Evolutionary conservation across 805 yeast species (phyloP), one percentile per base, ranked within the genome.

Genomic region (Barnettozyma salicaria): DNA sequence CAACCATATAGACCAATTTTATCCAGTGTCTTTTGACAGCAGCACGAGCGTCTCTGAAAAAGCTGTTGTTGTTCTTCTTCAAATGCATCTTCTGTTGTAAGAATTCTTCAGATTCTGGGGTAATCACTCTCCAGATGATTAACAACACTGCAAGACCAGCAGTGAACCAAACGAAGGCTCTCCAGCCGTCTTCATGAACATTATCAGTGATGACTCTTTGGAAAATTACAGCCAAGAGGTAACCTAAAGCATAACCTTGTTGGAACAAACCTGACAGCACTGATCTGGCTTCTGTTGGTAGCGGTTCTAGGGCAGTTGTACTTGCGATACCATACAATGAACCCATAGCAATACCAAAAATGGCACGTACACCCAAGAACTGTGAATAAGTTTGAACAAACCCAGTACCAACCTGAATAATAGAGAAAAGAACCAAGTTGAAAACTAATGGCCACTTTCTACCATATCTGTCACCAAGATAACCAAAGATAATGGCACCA

Each of bases 231-330:
- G 77, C 85, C 41, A 79, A 53, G 18, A 79, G 60, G 48, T 77
- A 79, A 13, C 87, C 87, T 31, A 79, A 68, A 1, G 82, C 79
- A 48, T 79, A 86, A 42, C 95, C 95, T 55, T 83, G 83, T 59
- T 84, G 94, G 53, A 86, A 73, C 28, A 82, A 58, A 30, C 85
- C 85, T 20, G 78, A 70, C 30, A 79, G 58, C 42, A 77, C 65
- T 30, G 83, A 80, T 58, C 74, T 63, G 27, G 80, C 46, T 42
- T 65, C 64, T 1, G 51, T 54, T 4, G 86, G 85, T 19, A 61
- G 57, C 43, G 61, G 67, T 34, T 67, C 72, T 29, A 68, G 45
- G 6, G 71, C 59, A 17, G 65, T 63, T 7, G 71, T 63, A 32
- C 65, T 50, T 13, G 70, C 65, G 36, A 63, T 55, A 25, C 73